Evolutionary conservation across 176 grass and related monocot species (phyloP).

Genomic region (maize (Zea mays)): DNA sequence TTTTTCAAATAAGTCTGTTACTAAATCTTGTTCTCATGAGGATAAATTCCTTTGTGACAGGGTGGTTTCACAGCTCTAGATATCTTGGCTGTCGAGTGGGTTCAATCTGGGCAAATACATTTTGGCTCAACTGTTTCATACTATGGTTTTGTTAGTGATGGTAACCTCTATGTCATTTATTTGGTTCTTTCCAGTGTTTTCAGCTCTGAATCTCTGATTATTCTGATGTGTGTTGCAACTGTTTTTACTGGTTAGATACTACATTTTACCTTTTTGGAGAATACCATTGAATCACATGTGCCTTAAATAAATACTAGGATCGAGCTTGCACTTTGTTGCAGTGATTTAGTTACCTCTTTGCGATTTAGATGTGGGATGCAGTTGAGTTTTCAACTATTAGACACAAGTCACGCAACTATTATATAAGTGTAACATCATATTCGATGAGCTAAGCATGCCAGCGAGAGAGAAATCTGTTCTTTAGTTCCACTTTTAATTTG

Average conservation of each 20-base stretch:
- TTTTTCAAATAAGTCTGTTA: not conserved
- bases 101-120: constrained; percentile 76
- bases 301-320: constrained; percentile 8
- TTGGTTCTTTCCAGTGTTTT: constrained; percentile 20
- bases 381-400: not conserved
- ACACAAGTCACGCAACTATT: no score
- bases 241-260: not conserved
- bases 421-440: not conserved
- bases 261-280: not conserved
- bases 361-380: not conserved
- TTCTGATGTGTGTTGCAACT: not conserved
- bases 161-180: constrained; percentile 45
- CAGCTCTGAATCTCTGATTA: not conserved
- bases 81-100: constrained; percentile 84
- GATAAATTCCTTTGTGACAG: constrained; percentile 47
- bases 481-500: not conserved
- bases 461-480: not conserved
- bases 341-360: not conserved
- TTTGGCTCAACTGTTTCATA: constrained; percentile 96
- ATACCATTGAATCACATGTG: not conserved
- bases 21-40: constrained; percentile 28
- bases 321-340: not conserved
- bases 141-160: constrained; percentile 97
- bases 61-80: constrained; percentile 79
- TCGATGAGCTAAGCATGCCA: not conserved